Evolutionary conservation across 1,139 yeast species (phyloP).

Genomic region (Kodamaea sp.): DNA sequence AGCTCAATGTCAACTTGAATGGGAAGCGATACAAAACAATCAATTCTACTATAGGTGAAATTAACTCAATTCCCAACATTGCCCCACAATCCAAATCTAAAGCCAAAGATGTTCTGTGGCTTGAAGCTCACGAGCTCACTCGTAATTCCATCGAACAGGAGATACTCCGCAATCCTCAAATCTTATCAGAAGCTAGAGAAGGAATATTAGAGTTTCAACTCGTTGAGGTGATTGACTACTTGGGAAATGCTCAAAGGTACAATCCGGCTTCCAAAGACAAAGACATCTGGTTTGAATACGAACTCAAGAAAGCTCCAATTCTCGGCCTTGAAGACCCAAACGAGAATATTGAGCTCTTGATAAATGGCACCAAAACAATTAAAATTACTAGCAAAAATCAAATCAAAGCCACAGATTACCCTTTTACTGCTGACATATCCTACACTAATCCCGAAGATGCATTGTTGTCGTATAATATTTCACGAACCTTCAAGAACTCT

Average conservation of each 20-base stretch:
- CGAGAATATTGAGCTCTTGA: constrained; percentile 45
- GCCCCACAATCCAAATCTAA: neutral
- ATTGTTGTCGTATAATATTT: constrained; percentile 25
- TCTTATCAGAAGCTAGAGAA: constrained; percentile 32
- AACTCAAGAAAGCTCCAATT: constrained; percentile 64
- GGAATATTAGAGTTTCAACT: constrained; percentile 70
- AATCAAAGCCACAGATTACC: constrained; percentile 39
- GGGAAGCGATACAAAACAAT: constrained; percentile 37
- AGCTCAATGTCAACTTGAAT: constrained; percentile 58
- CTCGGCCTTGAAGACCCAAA: constrained; percentile 39
- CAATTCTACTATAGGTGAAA: constrained; percentile 23
- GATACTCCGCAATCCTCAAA: constrained; percentile 26
- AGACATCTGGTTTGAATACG: constrained; percentile 54
- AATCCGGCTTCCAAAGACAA: constrained; percentile 45
- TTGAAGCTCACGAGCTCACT: constrained; percentile 26
- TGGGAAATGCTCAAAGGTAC: constrained; percentile 69
- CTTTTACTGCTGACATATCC: constrained; percentile 46
- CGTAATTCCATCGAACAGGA: constrained; percentile 41
- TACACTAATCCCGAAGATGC: constrained; percentile 31
- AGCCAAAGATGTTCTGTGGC: constrained; percentile 22
- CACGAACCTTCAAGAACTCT: constrained; percentile 36
- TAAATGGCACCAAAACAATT: constrained; percentile 39
- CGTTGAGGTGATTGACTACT: constrained; percentile 67
- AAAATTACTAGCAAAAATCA: constrained; percentile 21
- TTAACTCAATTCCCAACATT: constrained; percentile 1